Percentiles rank a stretch among this genome's conserved stretches.
These are phyloP conservation scores for Alternaria sp. DNA, from an alignment of 2,329 filamentous ascomycete species.

Conservation along the genomic window DNA sequence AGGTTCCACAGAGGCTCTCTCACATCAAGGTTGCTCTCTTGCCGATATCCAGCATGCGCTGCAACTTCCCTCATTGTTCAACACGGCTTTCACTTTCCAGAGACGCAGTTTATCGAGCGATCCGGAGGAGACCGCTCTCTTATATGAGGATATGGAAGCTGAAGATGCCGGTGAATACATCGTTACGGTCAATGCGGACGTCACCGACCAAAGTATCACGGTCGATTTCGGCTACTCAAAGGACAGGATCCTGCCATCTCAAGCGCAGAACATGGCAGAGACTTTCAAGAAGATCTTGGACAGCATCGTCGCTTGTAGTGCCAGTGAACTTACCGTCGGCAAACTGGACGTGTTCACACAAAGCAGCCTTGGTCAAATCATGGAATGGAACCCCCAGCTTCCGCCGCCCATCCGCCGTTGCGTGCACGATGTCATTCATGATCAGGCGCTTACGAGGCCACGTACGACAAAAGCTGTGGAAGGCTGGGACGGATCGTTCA, in stretches of 20 bases:
- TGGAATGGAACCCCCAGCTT: slow-evolving; percentile 41
- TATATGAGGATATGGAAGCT: slow-evolving; percentile 46
- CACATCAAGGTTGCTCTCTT: slow-evolving; percentile 60
- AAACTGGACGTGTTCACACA: slow-evolving; percentile 36
- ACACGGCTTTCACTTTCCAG: slow-evolving; percentile 50
- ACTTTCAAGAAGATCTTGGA: slow-evolving; percentile 41
- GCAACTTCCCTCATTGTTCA: slow-evolving; percentile 46
- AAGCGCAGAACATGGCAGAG: slow-evolving; percentile 42
- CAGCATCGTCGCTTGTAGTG: slow-evolving; percentile 24
- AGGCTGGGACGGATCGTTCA: slow-evolving; percentile 42
- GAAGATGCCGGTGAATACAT: slow-evolving; percentile 49
- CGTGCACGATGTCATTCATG: slow-evolving; percentile 40
- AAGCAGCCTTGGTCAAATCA: slow-evolving; percentile 33
- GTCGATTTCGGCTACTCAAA: slow-evolving; percentile 46
- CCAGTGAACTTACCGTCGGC: slow-evolving; percentile 31
- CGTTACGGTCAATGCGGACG: slow-evolving; percentile 47
- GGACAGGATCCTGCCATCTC: slow-evolving; percentile 35
- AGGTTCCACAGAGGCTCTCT: slow-evolving; percentile 57
- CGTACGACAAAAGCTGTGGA: slow-evolving; percentile 41
- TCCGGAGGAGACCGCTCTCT: slow-evolving; percentile 35
- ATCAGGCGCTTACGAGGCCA: slow-evolving; percentile 41
- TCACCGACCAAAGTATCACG: slow-evolving; percentile 37
- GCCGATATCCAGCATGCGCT: slow-evolving; percentile 50
- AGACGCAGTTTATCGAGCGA: slow-evolving; percentile 36
- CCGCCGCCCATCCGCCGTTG: slow-evolving; percentile 36